Base-by-base conservation (phyloP, 106 monocot species). In the Iris macrosiphon region DNA sequence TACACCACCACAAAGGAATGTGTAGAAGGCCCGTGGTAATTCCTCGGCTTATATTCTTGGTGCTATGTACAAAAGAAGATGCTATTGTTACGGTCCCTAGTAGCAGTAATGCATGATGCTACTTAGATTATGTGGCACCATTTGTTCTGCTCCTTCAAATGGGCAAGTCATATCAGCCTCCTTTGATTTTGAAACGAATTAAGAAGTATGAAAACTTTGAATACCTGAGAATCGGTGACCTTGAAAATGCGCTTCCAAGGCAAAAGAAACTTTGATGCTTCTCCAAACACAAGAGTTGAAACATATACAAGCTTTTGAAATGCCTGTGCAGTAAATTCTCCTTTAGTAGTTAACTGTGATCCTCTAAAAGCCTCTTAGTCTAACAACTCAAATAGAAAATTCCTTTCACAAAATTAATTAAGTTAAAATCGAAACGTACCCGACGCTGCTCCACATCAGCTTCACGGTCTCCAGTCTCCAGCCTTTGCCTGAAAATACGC, bases 201-300 rank as follows among this genome's bases (percentile, higher is more conserved):
- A n/a, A n/a, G n/a, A n/a, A n/a, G n/a, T n/a, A n/a, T n/a, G n/a
- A n/a, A n/a, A n/a, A n/a, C n/a, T n/a, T n/a, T n/a, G 4, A 28
- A 59, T 80, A 98, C 98, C 91, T 98, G 98, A 68, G 98, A 46
- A 83, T 98, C 98, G 18, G 98, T 98, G 61, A 91, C 98, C 38
- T 81, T 83, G 67, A 98, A 91, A 73, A 98, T 54, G 42, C 98
- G 87, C 73, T 98, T 98, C 98, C 98, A 98, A 44, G 98, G 98
- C 60, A 98, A 61, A 51, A 98, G 91, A 61, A 98, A 98, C 31
- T 72, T 84, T 61, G 98, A 75, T 66, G 88, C 88, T 60, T 88
- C 88, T 50, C 83, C 88, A 76, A 88, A 88, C 2, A 88, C 88
- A 55, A 88, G 88, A 32, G 79, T 60, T 45, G 98, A 98, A 56